A percentile compares a stretch with the other conserved stretches of the same genome.
Conservation (phyloP, 1,284 basidiomycete species). For the Taiwanofungus camphoratus region DNA sequence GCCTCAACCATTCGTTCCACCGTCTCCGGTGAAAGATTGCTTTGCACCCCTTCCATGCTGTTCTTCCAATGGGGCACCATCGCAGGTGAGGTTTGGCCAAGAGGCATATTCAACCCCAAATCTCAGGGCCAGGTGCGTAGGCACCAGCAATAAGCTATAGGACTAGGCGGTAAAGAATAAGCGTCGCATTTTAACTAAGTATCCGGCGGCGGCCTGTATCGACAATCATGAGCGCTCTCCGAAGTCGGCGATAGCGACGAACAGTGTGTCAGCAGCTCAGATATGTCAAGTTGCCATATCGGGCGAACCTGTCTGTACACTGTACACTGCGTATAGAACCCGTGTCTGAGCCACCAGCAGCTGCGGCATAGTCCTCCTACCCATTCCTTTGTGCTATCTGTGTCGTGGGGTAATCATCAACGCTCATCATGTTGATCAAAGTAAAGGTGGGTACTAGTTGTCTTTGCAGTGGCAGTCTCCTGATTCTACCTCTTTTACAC, state of each 20-base stretch:
- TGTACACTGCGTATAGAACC: no score
- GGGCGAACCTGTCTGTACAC: slow-evolving; percentile 12
- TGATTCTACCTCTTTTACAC: slow-evolving; percentile 3
- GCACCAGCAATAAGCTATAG: no score
- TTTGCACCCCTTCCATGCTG: slow-evolving; percentile 5
- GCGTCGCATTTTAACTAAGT: no score
- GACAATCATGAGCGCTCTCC: no score
- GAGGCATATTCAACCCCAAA: no score
- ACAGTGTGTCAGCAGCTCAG: not conserved
- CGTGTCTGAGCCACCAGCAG: no score
- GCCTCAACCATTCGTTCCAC: slow-evolving; percentile 11
- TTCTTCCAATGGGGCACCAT: slow-evolving; percentile 1
- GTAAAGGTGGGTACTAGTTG: slow-evolving; percentile 53
- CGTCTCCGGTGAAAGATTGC: slow-evolving; percentile 12
- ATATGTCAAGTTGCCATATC: slow-evolving; percentile 12
- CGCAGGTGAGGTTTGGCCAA: not conserved
- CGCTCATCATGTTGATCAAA: slow-evolving; percentile 69
- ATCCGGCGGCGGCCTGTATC: no score
- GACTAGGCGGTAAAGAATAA: no score
- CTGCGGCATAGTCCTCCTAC: no score
- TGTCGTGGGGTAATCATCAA: no score
- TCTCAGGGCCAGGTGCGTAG: no score
- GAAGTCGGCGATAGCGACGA: not conserved
- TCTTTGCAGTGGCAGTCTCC: slow-evolving; percentile 2
- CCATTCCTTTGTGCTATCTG: slow-evolving; percentile 1